phyloP scores from a whole-genome alignment of 2,329 filamentous ascomycete genomes.

The Colletotrichum plurivorum region DNA sequence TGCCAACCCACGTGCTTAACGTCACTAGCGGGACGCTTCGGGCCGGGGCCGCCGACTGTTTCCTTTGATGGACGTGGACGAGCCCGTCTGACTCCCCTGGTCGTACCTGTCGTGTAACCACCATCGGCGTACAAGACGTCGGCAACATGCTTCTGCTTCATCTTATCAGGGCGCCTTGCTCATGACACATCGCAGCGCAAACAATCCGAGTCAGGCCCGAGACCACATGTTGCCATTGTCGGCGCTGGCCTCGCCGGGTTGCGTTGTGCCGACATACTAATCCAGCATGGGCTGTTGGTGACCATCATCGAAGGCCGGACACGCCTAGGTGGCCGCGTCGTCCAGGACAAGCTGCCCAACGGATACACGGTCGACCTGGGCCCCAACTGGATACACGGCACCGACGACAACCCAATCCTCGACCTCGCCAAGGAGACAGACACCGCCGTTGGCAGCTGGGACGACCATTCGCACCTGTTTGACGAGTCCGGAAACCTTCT shows the following conservation, averaged over 20 bases:
- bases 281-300: slow-evolving; percentile 75
- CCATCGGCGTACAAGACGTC: slow-evolving; percentile 10
- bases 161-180: slow-evolving; percentile 16
- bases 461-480: slow-evolving; percentile 68
- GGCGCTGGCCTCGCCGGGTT: slow-evolving; percentile 80
- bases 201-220: slow-evolving; percentile 43
- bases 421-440: slow-evolving; percentile 75
- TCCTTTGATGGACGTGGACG: slow-evolving; percentile 21
- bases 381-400: slow-evolving; percentile 87
- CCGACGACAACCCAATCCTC: slow-evolving; percentile 77
- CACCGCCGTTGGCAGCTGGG: slow-evolving; percentile 64
- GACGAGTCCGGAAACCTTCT: slow-evolving; percentile 70
- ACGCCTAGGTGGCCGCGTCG: slow-evolving; percentile 76
- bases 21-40: slow-evolving; percentile 23
- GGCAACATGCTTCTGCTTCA: slow-evolving; percentile 4
- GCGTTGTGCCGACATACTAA: slow-evolving; percentile 77
- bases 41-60: slow-evolving; percentile 18
- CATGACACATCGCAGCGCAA: slow-evolving; percentile 37
- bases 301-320: slow-evolving; percentile 79
- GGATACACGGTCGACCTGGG: slow-evolving; percentile 70
- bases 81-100: slow-evolving; percentile 15
- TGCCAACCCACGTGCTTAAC: slow-evolving; percentile 38
- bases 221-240: slow-evolving; percentile 74
- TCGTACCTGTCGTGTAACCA: slow-evolving; percentile 15
- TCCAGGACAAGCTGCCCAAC: slow-evolving; percentile 64